These are phyloP conservation scores for Panaeolus papilionaceus DNA, from an alignment of 768 basidiomycete genomes.

Conservation along the genomic window DNA sequence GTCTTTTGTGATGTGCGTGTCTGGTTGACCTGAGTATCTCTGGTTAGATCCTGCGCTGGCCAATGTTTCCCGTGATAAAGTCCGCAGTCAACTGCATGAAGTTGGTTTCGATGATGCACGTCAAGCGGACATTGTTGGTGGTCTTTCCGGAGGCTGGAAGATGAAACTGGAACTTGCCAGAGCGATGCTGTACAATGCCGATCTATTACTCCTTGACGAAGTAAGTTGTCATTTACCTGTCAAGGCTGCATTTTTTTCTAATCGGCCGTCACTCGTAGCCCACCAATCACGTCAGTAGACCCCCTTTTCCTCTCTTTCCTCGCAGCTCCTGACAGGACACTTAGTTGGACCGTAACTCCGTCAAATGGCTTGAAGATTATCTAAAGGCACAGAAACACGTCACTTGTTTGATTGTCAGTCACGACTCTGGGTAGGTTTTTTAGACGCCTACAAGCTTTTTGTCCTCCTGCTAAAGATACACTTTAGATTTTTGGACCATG, in stretches of 20 bases:
- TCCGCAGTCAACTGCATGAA: conserved; percentile 79
- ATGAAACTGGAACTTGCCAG: conserved; percentile 97
- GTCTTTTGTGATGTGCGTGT: conserved; percentile 17
- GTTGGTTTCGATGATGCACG: conserved; percentile 92
- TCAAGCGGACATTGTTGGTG: conserved; percentile 85
- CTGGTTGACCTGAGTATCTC: background rate
- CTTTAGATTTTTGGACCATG: conserved; percentile 87
- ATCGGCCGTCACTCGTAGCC: conserved; percentile 52
- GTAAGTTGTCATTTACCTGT: conserved; percentile 38
- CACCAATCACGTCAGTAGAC: conserved; percentile 81
- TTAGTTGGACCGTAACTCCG: conserved; percentile 83
- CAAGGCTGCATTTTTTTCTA: background rate
- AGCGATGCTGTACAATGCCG: conserved; percentile 96
- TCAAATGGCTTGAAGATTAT: conserved; percentile 92
- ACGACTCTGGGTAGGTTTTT: conserved; percentile 87
- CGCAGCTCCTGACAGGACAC: conserved; percentile 18
- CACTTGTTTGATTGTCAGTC: conserved; percentile 93
- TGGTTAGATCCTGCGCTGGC: conserved; percentile 71
- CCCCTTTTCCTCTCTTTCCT: conserved; percentile 15
- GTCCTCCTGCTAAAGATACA: background rate
- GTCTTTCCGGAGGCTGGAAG: conserved; percentile 98
- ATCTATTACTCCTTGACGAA: conserved; percentile 86
- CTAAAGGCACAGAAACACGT: conserved; percentile 81
- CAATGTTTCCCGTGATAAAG: conserved; percentile 67
- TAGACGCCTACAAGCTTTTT: background rate